phyloP scores from a whole-genome alignment of 441 rosid species.

The Gossypium gossypioides region DNA sequence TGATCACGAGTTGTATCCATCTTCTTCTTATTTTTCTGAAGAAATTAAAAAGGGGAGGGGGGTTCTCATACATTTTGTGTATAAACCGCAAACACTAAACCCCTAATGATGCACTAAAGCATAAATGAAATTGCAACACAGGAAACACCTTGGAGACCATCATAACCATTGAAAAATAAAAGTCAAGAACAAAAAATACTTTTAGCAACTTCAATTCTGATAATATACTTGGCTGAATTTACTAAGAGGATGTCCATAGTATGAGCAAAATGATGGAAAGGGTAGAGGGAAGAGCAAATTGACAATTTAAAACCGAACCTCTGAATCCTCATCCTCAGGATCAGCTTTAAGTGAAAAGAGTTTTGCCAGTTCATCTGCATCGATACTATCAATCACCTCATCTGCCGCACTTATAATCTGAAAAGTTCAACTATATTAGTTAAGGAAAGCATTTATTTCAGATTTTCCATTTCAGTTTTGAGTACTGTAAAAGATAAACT shows the following conservation, averaged over 20 bases:
- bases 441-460: background rate
- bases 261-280: background rate
- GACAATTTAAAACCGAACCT: conserved; percentile 37
- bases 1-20: conserved; percentile 84
- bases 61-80: background rate
- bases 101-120: background rate
- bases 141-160: background rate
- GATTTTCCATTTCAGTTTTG: background rate
- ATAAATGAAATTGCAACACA: background rate
- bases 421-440: conserved; percentile 17
- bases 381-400: conserved; percentile 65
- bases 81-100: background rate
- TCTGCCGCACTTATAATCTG: conserved; percentile 76
- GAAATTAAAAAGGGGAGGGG: background rate
- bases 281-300: background rate
- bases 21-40: conserved; percentile 59
- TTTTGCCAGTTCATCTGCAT: conserved; percentile 67
- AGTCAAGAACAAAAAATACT: background rate
- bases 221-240: background rate
- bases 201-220: background rate
- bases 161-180: background rate
- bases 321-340: conserved; percentile 87
- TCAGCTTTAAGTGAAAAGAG: conserved; percentile 60
- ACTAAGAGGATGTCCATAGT: background rate
- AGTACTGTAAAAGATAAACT: background rate